phyloP scores from a whole-genome alignment of 192 early-diverging fungal species.

The Dissophora globulifera region DNA sequence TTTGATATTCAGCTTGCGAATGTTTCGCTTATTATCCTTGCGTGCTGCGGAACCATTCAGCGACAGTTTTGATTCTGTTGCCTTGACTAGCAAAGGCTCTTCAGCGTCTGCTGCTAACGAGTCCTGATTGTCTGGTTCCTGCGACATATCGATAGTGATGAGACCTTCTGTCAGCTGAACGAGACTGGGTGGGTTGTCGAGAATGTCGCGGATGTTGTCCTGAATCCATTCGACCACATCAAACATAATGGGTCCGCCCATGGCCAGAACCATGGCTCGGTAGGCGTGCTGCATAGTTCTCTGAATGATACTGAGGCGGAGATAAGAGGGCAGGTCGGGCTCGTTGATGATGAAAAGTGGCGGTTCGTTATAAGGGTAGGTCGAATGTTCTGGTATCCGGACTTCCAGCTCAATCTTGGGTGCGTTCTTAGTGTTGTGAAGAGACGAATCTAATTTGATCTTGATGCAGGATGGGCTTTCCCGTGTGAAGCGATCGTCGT shows the following conservation, averaged over 20 bases:
- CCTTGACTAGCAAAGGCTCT: conserved; percentile 10
- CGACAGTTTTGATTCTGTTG: conserved; percentile 4
- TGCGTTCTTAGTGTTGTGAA: conserved; percentile 38
- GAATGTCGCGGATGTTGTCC: conserved; percentile 57
- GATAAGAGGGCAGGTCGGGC: conserved; percentile 74
- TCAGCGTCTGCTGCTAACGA: conserved; percentile 11
- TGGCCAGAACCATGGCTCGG: conserved; percentile 47
- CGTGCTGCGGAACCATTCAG: not conserved
- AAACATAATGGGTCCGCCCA: conserved; percentile 66
- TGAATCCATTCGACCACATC: conserved; percentile 69
- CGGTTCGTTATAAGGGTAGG: conserved; percentile 76
- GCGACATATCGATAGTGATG: conserved; percentile 24
- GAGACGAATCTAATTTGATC: conserved; percentile 45
- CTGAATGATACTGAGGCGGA: conserved; percentile 67
- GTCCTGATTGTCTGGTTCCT: conserved; percentile 33
- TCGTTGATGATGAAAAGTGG: conserved; percentile 72
- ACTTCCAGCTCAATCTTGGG: conserved; percentile 67
- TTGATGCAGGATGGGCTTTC: conserved; percentile 16
- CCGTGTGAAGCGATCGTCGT: conserved; percentile 62
- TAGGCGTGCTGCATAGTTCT: conserved; percentile 60
- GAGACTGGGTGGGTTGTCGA: conserved; percentile 62
- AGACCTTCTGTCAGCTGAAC: conserved; percentile 55
- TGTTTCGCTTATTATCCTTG: conserved; percentile 11
- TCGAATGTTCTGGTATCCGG: conserved; percentile 63
- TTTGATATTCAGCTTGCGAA: conserved; percentile 30